Base-by-base conservation (phyloP, 345 rosid genomes). In the Corchorus capsularis region DNA sequence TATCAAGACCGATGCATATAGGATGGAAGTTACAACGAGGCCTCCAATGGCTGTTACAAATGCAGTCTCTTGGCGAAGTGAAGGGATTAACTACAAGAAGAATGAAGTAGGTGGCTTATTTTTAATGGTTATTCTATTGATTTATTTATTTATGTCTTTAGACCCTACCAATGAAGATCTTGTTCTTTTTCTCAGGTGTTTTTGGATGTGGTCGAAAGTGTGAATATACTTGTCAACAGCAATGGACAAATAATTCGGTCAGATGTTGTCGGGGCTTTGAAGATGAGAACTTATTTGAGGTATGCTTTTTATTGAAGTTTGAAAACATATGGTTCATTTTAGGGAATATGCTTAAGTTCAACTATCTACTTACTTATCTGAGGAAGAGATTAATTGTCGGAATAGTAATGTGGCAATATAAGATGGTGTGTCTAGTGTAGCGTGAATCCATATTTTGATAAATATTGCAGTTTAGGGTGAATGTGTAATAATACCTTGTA, bases 11-110 rank as follows among this genome's bases (percentile, higher is more conserved):
- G 97, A 93, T 88, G 97, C 99, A 15, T 96, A 92, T 85, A 90
- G 94, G 85, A 91, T 96, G 99, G 99, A 96, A 82, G 95, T 88
- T 69, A 76, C 93, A 12, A 98, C 92, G 81, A 87, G 98, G 81
- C 99, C 99, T 85, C 99, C 99, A 5, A 96, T 96, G 99, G 98
- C 99, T 81, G 97, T 96, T 57, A 96, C 98, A 27, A 93, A 96
- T 84, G 97, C 98, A 46, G 98, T 96, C 41, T 96, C 99, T 27
- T 96, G 97, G 98, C 91, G 99, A 60, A 92, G 97, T 79, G 99
- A 96, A 84, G 98, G 99, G 71, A 88, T 96, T 81, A 75, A 73
- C 57, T 92, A 89, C 83, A 96, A 92, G 86, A 96, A 96, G 86
- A 96, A 96, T 76, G 99, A 92, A 85, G 97, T 96, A 65, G 78